Conservation (phyloP, 2,329 filamentous ascomycete genomes). For the Neoarthrinium moseri region DNA sequence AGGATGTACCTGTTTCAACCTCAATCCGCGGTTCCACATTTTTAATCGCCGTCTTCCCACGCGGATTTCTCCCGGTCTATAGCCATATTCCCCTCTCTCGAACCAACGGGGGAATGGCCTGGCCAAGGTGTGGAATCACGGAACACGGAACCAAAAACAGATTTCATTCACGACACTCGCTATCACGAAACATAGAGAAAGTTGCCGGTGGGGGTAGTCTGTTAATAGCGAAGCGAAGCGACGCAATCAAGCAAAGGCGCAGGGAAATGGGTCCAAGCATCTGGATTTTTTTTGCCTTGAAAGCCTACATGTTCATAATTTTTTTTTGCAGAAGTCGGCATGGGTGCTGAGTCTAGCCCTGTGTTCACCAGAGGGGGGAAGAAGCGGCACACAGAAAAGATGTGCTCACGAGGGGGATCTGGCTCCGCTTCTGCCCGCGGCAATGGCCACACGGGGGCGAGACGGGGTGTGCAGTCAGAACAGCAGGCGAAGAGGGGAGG, state of each 20-base stretch:
- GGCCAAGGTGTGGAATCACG: conserved; percentile 2
- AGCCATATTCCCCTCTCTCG: too few species aligned
- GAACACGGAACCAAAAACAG: conserved; percentile 7
- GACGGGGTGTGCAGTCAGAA: too few species aligned
- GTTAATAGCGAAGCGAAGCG: conserved; percentile 8
- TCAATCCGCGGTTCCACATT: not conserved
- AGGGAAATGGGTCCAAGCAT: conserved; percentile 1
- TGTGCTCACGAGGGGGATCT: too few species aligned
- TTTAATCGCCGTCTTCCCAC: not conserved
- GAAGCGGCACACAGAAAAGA: too few species aligned
- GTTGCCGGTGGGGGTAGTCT: conserved; percentile 1
- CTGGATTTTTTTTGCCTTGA: conserved; percentile 5
- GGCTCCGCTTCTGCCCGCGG: too few species aligned
- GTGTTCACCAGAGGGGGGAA: too few species aligned
- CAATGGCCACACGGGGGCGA: too few species aligned
- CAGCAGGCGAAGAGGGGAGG: too few species aligned
- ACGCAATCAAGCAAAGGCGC: conserved; percentile 6
- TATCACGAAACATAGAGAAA: conserved; percentile 7
- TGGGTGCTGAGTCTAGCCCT: not conserved
- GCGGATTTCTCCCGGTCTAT: too few species aligned
- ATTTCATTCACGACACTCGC: conserved; percentile 9
- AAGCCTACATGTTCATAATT: conserved; percentile 8
- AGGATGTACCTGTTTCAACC: not conserved
- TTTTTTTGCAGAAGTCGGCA: not conserved
- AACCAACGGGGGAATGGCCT: too few species aligned